phyloP scores from a whole-genome alignment of 192 early-diverging fungal genomes.

The Gaertneriomyces sp. region DNA sequence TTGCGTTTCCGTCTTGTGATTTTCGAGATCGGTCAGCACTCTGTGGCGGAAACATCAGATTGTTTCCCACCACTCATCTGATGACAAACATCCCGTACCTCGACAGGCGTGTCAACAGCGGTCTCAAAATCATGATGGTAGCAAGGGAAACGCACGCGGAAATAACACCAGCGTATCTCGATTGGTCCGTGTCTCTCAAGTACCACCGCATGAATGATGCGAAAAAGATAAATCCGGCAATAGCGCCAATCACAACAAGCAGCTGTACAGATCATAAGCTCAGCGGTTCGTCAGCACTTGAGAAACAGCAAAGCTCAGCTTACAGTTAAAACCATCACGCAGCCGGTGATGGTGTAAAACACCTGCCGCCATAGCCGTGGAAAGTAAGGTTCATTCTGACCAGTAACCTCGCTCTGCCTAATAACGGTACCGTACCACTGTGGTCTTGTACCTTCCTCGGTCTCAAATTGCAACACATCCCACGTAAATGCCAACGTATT shows the following conservation, averaged over 20 bases:
- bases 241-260: constrained; percentile 24
- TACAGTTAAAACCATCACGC: constrained; percentile 41
- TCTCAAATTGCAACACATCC: constrained; percentile 53
- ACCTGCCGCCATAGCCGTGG: constrained; percentile 6
- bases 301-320: constrained; percentile 5
- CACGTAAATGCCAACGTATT: constrained; percentile 49
- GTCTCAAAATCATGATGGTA: constrained; percentile 54
- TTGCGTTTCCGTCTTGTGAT: constrained; percentile 29
- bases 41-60: constrained; percentile 3
- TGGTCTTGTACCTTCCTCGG: constrained; percentile 51
- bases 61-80: not conserved
- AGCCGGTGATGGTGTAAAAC: constrained; percentile 14
- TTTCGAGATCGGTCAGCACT: constrained; percentile 28
- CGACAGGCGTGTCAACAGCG: not conserved
- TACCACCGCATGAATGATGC: not conserved
- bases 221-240: constrained; percentile 29
- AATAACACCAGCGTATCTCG: constrained; percentile 30
- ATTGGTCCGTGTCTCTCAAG: not conserved
- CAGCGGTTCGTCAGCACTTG: constrained; percentile 12
- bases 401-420: constrained; percentile 10
- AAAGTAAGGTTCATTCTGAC: constrained; percentile 19
- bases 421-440: constrained; percentile 46
- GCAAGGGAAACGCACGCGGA: constrained; percentile 36
- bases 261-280: constrained; percentile 16
- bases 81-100: not conserved